Evolutionary conservation across 805 yeast genomes (phyloP), one percentile per base, ranked within the genome.

Genomic region (Candida oleophila): DNA sequence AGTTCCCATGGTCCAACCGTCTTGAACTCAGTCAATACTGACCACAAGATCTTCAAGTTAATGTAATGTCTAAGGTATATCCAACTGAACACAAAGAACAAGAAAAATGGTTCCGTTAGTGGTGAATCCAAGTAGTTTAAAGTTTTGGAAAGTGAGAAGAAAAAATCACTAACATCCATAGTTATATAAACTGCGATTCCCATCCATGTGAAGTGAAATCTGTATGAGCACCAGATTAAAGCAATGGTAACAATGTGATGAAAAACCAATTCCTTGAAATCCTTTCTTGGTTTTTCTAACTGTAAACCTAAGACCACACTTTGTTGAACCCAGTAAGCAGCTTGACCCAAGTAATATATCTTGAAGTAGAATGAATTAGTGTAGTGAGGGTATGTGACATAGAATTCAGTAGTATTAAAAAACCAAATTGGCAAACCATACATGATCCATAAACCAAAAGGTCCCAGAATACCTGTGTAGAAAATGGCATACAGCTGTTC

Each of bases 251-350:
- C 82, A 51, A 94, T 78, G 65, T 94, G 99, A 67, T 94, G 99
- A 66, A 89, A 83, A 35, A 92, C 88, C 50, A 94, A 78, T 68
- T 94, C 99, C 56, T 83, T 73, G 69, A 83, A 91, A 65, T 94
- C 99, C 67, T 90, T 91, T 66, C 99, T 80, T 48, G 97, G 98
- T 65, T 89, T 89, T 68, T 94, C 99, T 50, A 94, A 76, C 65
- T 87, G 96, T 52, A 94, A 74, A 40, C 82, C 69, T 52, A 94
- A 74, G 28, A 94, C 87, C 36, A 87, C 82, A 1, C 95, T 84
- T 69, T 94, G 99, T 71, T 94, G 99, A 19, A 90, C 83, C 99
- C 99, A 94, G 67, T 89, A 94, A 3, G 97, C 87, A 4, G 98
- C 97, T 71, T 94, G 98, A 37, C 87, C 82, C 50, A 94, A 73